Conservation (phyloP, 441 rosid species). For the Aleurites moluccanus region DNA sequence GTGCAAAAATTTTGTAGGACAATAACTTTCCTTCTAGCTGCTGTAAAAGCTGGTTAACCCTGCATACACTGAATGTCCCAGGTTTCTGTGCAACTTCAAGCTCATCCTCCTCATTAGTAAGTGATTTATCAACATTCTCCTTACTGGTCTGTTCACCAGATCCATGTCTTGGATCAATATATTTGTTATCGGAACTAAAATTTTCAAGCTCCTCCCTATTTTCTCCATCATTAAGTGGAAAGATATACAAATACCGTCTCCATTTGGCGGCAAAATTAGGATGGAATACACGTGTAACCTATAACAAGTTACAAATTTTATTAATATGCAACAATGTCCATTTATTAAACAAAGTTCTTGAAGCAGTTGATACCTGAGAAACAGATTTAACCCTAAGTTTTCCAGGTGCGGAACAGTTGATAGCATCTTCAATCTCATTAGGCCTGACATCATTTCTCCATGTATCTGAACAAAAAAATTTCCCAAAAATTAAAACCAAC, state of each 20-base stretch:
- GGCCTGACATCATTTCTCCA: slow-evolving; percentile 83
- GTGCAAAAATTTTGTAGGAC: slow-evolving; percentile 90
- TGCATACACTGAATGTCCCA: slow-evolving; percentile 51
- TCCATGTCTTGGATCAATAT: slow-evolving; percentile 32
- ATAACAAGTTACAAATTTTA: slow-evolving; percentile 18
- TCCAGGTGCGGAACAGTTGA: slow-evolving; percentile 67
- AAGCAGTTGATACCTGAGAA: slow-evolving; percentile 52
- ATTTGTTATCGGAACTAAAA: slow-evolving; percentile 27
- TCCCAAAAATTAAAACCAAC: slow-evolving; percentile 6
- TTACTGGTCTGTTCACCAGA: slow-evolving; percentile 27
- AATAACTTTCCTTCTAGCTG: slow-evolving; percentile 80
- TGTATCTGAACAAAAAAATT: slow-evolving; percentile 59
- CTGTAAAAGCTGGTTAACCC: slow-evolving; percentile 72
- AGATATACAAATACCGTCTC: slow-evolving; percentile 89
- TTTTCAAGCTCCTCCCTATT: slow-evolving; percentile 32
- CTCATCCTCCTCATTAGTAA: slow-evolving; percentile 31
- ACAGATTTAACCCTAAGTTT: slow-evolving; percentile 69
- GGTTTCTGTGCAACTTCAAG: slow-evolving; percentile 49
- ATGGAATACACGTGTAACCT: slow-evolving; percentile 94
- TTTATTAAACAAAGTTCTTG: not conserved
- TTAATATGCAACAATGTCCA: slow-evolving; percentile 14
- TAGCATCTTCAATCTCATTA: slow-evolving; percentile 57
- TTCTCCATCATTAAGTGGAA: slow-evolving; percentile 69
- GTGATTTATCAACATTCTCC: slow-evolving; percentile 35
- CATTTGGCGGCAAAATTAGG: slow-evolving; percentile 98